Conservation (phyloP, 2,329 filamentous ascomycete species). For the Monilinia aucupariae region DNA sequence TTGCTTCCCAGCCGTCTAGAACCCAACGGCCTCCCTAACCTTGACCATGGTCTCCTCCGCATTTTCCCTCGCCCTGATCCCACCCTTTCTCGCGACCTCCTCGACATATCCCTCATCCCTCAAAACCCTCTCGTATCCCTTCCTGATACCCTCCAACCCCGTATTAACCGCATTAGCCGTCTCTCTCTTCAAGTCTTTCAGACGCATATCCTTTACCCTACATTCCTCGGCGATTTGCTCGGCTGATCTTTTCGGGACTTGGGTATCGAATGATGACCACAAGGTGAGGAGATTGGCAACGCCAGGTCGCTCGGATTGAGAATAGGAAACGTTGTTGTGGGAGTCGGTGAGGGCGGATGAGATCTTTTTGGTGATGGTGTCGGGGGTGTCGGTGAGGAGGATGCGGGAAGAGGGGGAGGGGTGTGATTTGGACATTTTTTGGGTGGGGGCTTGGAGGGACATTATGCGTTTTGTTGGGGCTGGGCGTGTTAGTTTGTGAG, state of each 20-base stretch:
- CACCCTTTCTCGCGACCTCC: slow-evolving; percentile 53
- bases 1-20: slow-evolving; percentile 22
- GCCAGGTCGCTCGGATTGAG: slow-evolving; percentile 64
- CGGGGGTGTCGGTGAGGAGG: slow-evolving; percentile 66
- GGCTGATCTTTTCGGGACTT: slow-evolving; percentile 36
- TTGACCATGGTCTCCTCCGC: slow-evolving; percentile 48
- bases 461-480: slow-evolving; percentile 74
- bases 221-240: slow-evolving; percentile 40
- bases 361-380: slow-evolving; percentile 64
- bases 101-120: slow-evolving; percentile 48
- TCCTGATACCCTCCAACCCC: slow-evolving; percentile 50
- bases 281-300: slow-evolving; percentile 84
- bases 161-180: slow-evolving; percentile 54
- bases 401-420: slow-evolving; percentile 68
- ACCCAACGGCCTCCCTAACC: slow-evolving; percentile 42
- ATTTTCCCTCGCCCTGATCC: slow-evolving; percentile 53
- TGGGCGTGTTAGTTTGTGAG: slow-evolving; percentile 17
- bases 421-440: slow-evolving; percentile 95
- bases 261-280: slow-evolving; percentile 60
- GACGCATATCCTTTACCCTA: slow-evolving; percentile 37
- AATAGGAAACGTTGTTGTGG: slow-evolving; percentile 60
- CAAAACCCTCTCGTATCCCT: slow-evolving; percentile 51
- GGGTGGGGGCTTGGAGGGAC: slow-evolving; percentile 71
- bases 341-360: slow-evolving; percentile 73
- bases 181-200: slow-evolving; percentile 58